phyloP scores from a whole-genome alignment of 2,329 filamentous ascomycete genomes.

The Neocucurbitaria cava region DNA sequence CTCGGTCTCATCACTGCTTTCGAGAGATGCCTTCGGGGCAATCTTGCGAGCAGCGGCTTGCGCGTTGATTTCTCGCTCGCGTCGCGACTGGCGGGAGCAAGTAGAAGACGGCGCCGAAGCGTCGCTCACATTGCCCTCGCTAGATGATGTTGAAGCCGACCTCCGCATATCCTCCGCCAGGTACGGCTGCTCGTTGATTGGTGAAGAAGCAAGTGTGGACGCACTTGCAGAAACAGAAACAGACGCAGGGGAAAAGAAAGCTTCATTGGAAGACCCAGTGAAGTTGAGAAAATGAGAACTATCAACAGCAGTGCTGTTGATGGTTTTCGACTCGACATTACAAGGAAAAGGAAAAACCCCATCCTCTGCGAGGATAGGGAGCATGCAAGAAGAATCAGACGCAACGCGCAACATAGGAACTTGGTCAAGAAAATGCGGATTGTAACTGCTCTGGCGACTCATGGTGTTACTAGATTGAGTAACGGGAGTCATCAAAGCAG shows the following conservation, averaged over 20 bases:
- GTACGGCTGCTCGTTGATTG: slow-evolving; percentile 38
- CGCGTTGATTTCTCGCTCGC: slow-evolving; percentile 58
- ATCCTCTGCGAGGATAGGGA: slow-evolving; percentile 47
- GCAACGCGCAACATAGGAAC: slow-evolving; percentile 54
- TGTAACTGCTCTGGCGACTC: slow-evolving; percentile 56
- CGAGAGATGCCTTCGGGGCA: slow-evolving; percentile 53
- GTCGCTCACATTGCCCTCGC: slow-evolving; percentile 51
- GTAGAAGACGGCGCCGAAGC: slow-evolving; percentile 53
- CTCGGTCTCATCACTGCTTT: slow-evolving; percentile 35
- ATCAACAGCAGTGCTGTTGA: slow-evolving; percentile 40
- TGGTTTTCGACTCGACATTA: slow-evolving; percentile 42
- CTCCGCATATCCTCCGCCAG: slow-evolving; percentile 59
- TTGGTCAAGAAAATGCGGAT: slow-evolving; percentile 49
- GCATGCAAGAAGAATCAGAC: slow-evolving; percentile 49
- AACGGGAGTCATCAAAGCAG: slow-evolving; percentile 48
- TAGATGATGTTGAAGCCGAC: slow-evolving; percentile 52
- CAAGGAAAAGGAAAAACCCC: slow-evolving; percentile 43
- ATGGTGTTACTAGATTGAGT: slow-evolving; percentile 49
- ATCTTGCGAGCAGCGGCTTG: slow-evolving; percentile 58
- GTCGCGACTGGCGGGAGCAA: slow-evolving; percentile 56
- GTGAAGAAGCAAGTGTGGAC: slow-evolving; percentile 40
- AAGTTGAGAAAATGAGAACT: slow-evolving; percentile 41
- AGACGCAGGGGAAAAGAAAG: slow-evolving; percentile 38
- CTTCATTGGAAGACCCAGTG: slow-evolving; percentile 48
- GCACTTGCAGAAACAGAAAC: slow-evolving; percentile 42